These are phyloP conservation scores for Kodamaea kakaduensis DNA, from an alignment of 805 yeast species.

Conservation along the genomic window DNA sequence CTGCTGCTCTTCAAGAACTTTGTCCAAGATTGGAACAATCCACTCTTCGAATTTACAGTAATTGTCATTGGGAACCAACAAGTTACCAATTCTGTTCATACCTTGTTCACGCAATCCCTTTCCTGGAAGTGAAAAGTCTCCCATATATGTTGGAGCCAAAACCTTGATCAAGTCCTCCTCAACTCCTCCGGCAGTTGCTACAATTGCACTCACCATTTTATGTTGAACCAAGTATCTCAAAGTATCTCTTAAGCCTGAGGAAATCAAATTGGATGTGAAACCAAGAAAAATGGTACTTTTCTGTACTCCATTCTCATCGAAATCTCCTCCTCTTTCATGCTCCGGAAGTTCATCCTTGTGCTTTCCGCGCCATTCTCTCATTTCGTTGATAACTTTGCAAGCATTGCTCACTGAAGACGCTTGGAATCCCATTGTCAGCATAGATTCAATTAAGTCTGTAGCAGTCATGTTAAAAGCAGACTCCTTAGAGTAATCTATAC, in stretches of 20 bases:
- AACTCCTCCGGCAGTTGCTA: constrained; percentile 97
- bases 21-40: constrained; percentile 92
- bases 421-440: constrained; percentile 97
- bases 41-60: constrained; percentile 98
- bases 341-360: constrained; percentile 66
- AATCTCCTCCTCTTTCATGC: constrained; percentile 63
- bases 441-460: constrained; percentile 67
- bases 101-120: constrained; percentile 85
- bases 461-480: constrained; percentile 77
- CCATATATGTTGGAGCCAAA: constrained; percentile 92
- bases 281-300: constrained; percentile 93
- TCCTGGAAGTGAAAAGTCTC: constrained; percentile 85
- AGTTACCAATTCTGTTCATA: constrained; percentile 95
- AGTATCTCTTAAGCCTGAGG: constrained; percentile 92
- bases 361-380: constrained; percentile 92
- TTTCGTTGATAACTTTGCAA: constrained; percentile 86
- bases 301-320: constrained; percentile 70
- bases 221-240: constrained; percentile 85
- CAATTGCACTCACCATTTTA: constrained; percentile 91
- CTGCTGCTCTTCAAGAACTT: constrained; percentile 85
- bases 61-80: constrained; percentile 95
- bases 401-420: constrained; percentile 83
- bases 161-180: constrained; percentile 97
- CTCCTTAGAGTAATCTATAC: constrained; percentile 83
- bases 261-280: constrained; percentile 91